Percentiles rank a stretch among this genome's conserved stretches.
phyloP scores from a whole-genome alignment of 208 protist species.

The Porcisia deanei region DNA sequence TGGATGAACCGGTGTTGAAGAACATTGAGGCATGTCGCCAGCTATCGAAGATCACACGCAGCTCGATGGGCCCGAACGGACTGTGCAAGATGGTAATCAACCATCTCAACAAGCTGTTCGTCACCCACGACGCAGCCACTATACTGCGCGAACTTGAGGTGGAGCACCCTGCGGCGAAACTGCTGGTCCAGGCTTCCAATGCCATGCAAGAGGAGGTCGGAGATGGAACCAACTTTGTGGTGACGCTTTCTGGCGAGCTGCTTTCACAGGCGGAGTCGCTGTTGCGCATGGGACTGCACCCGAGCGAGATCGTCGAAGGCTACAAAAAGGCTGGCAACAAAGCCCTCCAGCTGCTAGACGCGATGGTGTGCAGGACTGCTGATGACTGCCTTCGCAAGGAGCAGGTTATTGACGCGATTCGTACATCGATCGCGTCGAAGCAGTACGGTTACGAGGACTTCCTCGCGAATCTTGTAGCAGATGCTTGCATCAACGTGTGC shows the following conservation, averaged over 20 bases:
- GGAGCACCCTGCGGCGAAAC: constrained; percentile 98
- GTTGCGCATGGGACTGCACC: constrained; percentile 97
- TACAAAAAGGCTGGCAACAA: constrained; percentile 96
- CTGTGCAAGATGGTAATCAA: constrained; percentile 99
- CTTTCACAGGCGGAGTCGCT: constrained; percentile 97
- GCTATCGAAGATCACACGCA: constrained; percentile 96
- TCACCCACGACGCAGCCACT: constrained; percentile 99
- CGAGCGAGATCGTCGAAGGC: constrained; percentile 98
- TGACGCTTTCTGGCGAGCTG: constrained; percentile 98
- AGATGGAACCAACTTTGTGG: constrained; percentile 99
- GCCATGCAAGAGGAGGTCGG: constrained; percentile 99
- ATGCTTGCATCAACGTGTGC: constrained; percentile 97
- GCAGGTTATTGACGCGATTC: constrained; percentile 69
- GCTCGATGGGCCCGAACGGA: constrained; percentile 98
- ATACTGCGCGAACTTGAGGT: constrained; percentile 99
- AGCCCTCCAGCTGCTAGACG: constrained; percentile 91
- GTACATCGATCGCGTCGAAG: constrained; percentile 94
- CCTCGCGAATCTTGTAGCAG: constrained; percentile 93
- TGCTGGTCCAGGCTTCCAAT: constrained; percentile 98
- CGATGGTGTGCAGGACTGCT: constrained; percentile 58
- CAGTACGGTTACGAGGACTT: constrained; percentile 97
- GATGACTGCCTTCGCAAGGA: constrained; percentile 89
- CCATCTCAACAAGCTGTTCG: constrained; percentile 99
- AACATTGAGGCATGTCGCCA: constrained; percentile 99
- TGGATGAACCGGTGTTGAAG: constrained; percentile 97